Evolutionary conservation across 2,329 filamentous ascomycete genomes (phyloP).

Genomic region (Aschersonia sp.): DNA sequence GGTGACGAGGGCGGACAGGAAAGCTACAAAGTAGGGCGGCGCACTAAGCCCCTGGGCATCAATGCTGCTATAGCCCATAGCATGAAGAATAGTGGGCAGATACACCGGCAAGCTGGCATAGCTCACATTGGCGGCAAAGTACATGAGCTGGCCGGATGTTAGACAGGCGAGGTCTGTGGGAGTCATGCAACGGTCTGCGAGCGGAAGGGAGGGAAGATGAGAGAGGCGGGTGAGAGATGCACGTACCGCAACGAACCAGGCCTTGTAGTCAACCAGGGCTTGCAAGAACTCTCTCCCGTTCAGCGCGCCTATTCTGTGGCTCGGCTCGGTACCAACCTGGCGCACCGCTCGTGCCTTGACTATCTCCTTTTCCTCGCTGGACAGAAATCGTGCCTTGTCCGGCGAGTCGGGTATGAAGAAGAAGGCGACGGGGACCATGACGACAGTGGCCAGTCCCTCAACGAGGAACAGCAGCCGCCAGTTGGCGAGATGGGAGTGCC

Average conservation of each 20-base stretch:
- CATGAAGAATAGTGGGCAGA: slow-evolving; percentile 23
- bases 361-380: slow-evolving; percentile 10
- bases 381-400: slow-evolving; percentile 13
- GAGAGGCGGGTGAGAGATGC: background rate
- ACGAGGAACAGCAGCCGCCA: slow-evolving; percentile 18
- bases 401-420: slow-evolving; percentile 17
- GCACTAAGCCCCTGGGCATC: slow-evolving; percentile 25
- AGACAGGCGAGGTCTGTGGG: background rate
- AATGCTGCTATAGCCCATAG: slow-evolving; percentile 23
- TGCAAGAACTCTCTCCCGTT: slow-evolving; percentile 17
- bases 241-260: slow-evolving; percentile 8
- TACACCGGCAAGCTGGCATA: slow-evolving; percentile 25
- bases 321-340: slow-evolving; percentile 7
- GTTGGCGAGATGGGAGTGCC: slow-evolving; percentile 9
- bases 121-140: slow-evolving; percentile 22
- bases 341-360: slow-evolving; percentile 10
- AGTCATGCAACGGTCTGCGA: too few relatives aligned
- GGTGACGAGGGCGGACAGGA: slow-evolving; percentile 15
- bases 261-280: slow-evolving; percentile 18
- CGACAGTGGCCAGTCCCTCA: slow-evolving; percentile 15
- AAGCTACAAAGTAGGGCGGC: slow-evolving; percentile 24
- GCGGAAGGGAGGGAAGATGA: too few relatives aligned
- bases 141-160: slow-evolving; percentile 12
- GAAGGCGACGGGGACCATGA: slow-evolving; percentile 13
- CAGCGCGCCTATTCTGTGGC: slow-evolving; percentile 5